These are phyloP conservation scores for Fusarium camptoceras DNA, from an alignment of 2,329 filamentous ascomycete genomes.

Conservation along the genomic window DNA sequence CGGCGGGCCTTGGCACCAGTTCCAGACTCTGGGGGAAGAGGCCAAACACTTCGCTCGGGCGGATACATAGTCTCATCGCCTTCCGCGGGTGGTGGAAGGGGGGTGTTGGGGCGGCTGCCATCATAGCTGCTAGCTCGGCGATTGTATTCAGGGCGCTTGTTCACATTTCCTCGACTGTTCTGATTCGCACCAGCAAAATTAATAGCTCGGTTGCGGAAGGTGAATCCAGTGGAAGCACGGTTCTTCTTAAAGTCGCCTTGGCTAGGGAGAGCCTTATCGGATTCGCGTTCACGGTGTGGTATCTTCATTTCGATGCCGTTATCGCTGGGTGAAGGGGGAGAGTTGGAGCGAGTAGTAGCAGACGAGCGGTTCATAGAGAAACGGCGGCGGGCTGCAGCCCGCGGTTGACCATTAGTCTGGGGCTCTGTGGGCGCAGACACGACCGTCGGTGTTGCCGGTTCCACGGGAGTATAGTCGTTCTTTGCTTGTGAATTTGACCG, in stretches of 20 bases:
- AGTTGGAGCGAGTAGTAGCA: constrained; percentile 60
- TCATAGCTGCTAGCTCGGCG: constrained; percentile 65
- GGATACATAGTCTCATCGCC: constrained; percentile 49
- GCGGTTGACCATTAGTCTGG: constrained; percentile 48
- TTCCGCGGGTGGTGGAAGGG: constrained; percentile 27
- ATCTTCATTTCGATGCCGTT: constrained; percentile 59
- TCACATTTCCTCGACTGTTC: constrained; percentile 32
- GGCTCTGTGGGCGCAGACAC: constrained; percentile 42
- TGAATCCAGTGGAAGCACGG: constrained; percentile 63
- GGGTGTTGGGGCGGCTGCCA: constrained; percentile 47
- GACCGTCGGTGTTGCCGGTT: constrained; percentile 45
- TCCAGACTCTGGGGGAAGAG: constrained; percentile 74
- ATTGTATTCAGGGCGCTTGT: constrained; percentile 39
- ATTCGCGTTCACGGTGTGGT: constrained; percentile 39
- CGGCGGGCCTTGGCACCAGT: constrained; percentile 83
- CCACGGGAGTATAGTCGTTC: constrained; percentile 38
- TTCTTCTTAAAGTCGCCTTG: constrained; percentile 64
- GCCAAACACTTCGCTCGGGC: constrained; percentile 64
- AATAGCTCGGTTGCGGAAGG: constrained; percentile 60
- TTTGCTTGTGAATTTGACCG: constrained; percentile 54
- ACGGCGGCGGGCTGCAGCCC: constrained; percentile 50
- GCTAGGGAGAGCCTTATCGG: constrained; percentile 53
- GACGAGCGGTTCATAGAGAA: constrained; percentile 62
- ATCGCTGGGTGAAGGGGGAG: constrained; percentile 61
- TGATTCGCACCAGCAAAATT: constrained; percentile 57